Base-by-base conservation (phyloP, 768 basidiomycete genomes). In the Lyophyllum semitale region DNA sequence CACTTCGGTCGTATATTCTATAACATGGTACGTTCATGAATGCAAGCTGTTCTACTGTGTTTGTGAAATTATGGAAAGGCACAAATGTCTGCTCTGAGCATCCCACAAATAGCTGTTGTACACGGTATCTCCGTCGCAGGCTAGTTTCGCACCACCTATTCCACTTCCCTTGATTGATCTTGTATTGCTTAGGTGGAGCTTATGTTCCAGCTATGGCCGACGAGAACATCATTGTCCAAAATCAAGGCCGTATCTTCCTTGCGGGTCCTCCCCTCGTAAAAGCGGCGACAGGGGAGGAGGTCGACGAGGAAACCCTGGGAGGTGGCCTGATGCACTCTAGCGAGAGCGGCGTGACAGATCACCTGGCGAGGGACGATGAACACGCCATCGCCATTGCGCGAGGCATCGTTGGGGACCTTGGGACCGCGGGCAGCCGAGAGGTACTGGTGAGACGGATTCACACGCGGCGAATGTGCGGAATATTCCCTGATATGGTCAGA, bases 151-250 rank as follows among this genome's bases (percentile, higher is more conserved):
- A 23, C 52, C 26, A 47, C 47, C 33, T 48, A 9, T 23, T 37
- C 11, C 18, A 41, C 20, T 17, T 25, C 25, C 17, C 43, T 25
- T 30, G 46, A 6, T 57, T 42, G 40, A 44, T 22, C 54, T 54
- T 38, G 44, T 55, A 52, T 61, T 17, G 29, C 47, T 17, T 42
- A 88, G 89, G 90, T 53, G 94, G 94, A 54, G 94, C 94, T 37
- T 95, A 94, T 72, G 93, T 96, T 40, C 94, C 95, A 25, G 95
- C 95, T 2, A 96, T 98, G 92, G 92, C 94, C 1, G 95, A 98
- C 66, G 92, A 95, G 71, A 95, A 93, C 59, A 81, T 93, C 62
- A 95, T 93, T 58, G 91, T 93, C 29, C 84, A 87, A 55, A 89
- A 95, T 56, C 94, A 96, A 73, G 95, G 95, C 0, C 88, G 83